phyloP scores from a whole-genome alignment of 2,329 filamentous ascomycete genomes.

The Aspergillus awamori region DNA sequence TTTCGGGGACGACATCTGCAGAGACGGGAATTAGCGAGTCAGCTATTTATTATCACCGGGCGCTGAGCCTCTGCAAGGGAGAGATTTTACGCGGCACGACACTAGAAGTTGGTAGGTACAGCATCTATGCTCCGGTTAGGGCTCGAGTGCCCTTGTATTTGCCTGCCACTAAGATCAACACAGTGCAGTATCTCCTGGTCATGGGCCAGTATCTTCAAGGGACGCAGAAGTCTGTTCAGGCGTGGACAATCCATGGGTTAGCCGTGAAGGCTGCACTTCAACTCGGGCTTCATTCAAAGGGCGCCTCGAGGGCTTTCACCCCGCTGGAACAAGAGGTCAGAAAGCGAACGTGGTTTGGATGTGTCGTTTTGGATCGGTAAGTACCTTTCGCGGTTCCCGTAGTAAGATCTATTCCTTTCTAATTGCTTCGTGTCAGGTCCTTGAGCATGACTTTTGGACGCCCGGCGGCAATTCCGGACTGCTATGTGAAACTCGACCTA shows the following conservation, averaged over 20 bases:
- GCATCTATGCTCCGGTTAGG: too few relatives aligned
- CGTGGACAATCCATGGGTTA: constrained; percentile 59
- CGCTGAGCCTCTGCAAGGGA: constrained; percentile 24
- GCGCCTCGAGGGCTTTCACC: constrained; percentile 40
- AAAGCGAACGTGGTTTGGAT: constrained; percentile 55
- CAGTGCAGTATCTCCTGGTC: constrained; percentile 55
- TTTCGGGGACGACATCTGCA: constrained; percentile 11
- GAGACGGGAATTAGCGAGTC: constrained; percentile 18
- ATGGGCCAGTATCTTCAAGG: constrained; percentile 58
- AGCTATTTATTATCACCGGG: constrained; percentile 27
- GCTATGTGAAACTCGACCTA: constrained; percentile 44
- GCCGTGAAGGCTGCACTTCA: constrained; percentile 56
- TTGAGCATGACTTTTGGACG: constrained; percentile 58
- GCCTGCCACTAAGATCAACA: neutral
- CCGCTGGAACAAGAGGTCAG: constrained; percentile 52
- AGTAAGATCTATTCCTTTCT: too few relatives aligned
- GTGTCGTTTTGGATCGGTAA: constrained; percentile 51
- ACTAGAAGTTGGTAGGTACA: constrained; percentile 27
- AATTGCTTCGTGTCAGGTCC: constrained; percentile 31
- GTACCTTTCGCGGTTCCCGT: neutral
- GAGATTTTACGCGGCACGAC: constrained; percentile 26
- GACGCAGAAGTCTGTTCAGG: constrained; percentile 56
- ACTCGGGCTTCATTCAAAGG: constrained; percentile 54
- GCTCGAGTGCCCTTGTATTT: neutral
- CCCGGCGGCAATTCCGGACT: constrained; percentile 51